Base-by-base conservation (phyloP, 2,329 filamentous ascomycete species). In the Trichophyton schoenleinii region DNA sequence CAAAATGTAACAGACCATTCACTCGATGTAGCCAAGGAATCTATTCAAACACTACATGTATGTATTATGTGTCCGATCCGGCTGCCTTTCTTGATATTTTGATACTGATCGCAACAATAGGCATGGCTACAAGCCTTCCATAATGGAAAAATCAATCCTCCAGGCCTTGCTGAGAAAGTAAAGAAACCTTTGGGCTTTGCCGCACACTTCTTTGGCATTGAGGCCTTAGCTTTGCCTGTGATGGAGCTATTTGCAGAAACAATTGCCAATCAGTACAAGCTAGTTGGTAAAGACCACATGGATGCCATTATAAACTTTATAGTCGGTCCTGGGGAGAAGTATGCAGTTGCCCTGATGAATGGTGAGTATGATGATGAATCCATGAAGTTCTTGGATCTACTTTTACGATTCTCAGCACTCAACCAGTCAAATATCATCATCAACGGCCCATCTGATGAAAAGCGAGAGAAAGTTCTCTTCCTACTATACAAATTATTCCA, bases 351-450 rank as follows among this genome's bases (percentile, higher is more conserved):
- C 4, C 65, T 75, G 3, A 65, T 71, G 25, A 69, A 72, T 15
- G 72, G 70, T 8, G 70, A 74, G 49, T 73, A 71, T 57, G 74
- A 72, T 25, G 65, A 69, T 8, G 74, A 76, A 3, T 69, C 70
- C 34, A 72, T 75, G 70, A 67, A 70, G 7, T 76, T 74, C 58
- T 63, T 76, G 60, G 74, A 76, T 31, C 72, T 77, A 20, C 61
- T 77, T 7, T 65, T 75, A 53, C 71, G 70, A 41, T 76, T 73
- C 63, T 66, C 73, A 36, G 68, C 68, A 1, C 64, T 69, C 3
- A 67, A 71, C 49, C 67, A 70, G 48, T 63, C 68, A 42, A 66
- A 71, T 20, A 46, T 60, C 13, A 64, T 76, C 6, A 64, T 75
- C 55, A 70, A 64, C 4, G 66, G 69, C 15, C 66, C 68, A 13